Percentiles rank a stretch among this genome's conserved stretches.
Conservation (phyloP, 1,284 basidiomycete genomes). For the Puccinia coronata region DNA sequence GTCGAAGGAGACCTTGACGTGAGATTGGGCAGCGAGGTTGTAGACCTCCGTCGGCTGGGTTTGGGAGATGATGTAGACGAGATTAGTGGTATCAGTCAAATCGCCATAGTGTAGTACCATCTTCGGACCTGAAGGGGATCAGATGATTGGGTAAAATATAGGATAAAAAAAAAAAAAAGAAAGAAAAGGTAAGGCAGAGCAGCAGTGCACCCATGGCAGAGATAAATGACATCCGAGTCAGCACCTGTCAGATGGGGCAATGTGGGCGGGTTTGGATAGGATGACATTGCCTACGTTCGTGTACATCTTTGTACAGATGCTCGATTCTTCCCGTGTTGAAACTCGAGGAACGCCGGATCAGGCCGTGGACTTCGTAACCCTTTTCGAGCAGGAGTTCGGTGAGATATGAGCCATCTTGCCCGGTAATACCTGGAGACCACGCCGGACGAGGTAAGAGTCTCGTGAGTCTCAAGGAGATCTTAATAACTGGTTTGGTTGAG, state of each 20-base stretch:
- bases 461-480: not conserved
- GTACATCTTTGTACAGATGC: constrained; percentile 82
- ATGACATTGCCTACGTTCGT: constrained; percentile 62
- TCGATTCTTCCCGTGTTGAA: constrained; percentile 90
- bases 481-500: not conserved
- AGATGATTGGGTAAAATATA: no score
- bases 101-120: constrained; percentile 86
- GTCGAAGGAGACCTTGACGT: constrained; percentile 95
- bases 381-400: constrained; percentile 80
- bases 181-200: not conserved
- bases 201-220: constrained; percentile 36
- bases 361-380: constrained; percentile 81
- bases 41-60: constrained; percentile 87
- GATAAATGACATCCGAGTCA: constrained; percentile 55
- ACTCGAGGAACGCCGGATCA: constrained; percentile 82
- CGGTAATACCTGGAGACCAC: constrained; percentile 74
- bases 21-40: constrained; percentile 92
- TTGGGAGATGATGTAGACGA: constrained; percentile 86
- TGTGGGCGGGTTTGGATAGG: not conserved
- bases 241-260: not conserved
- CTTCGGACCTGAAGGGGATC: constrained; percentile 76
- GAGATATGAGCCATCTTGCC: constrained; percentile 87
- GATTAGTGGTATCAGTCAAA: constrained; percentile 83
- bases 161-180: constrained; percentile 30
- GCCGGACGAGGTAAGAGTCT: not conserved